These are phyloP conservation scores for Botryotinia calthae DNA, from an alignment of 2,329 filamentous ascomycete genomes.

Conservation along the genomic window DNA sequence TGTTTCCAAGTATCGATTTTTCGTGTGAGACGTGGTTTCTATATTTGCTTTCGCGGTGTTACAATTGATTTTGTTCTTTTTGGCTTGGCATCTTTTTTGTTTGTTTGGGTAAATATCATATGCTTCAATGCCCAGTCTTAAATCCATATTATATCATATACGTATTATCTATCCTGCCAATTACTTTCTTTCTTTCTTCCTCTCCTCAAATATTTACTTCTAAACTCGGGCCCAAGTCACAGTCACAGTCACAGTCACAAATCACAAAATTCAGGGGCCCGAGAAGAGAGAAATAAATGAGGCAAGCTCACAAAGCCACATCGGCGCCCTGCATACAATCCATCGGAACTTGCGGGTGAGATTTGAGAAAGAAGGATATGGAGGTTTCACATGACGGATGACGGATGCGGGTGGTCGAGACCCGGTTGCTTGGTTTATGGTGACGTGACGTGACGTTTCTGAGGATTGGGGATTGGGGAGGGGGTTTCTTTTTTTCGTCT, in stretches of 20 bases:
- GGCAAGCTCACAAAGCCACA: slow-evolving; percentile 2
- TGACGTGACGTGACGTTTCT: not conserved
- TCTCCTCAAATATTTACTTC: not conserved
- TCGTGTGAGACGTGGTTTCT: not conserved
- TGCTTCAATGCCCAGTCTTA: not conserved
- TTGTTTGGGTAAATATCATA: not conserved
- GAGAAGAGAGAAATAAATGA: not conserved
- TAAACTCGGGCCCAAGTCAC: not conserved
- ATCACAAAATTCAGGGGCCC: not conserved
- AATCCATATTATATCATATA: not conserved
- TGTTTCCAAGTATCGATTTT: not conserved
- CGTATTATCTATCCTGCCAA: not conserved
- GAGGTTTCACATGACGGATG: not conserved
- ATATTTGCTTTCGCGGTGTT: not conserved
- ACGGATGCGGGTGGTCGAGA: not conserved
- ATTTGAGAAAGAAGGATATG: not conserved
- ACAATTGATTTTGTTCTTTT: not conserved
- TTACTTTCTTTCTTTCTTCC: not conserved
- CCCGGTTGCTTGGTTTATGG: not conserved
- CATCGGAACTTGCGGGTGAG: not conserved
- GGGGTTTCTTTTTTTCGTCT: not conserved
- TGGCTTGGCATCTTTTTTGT: not conserved
- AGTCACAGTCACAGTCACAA: too few species aligned
- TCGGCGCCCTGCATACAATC: not conserved
- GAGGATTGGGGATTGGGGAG: not conserved